Percentiles rank a stretch among this genome's conserved stretches.
Conservation (phyloP, 352 stramenopile species). For the Thalassiosira exigua region DNA sequence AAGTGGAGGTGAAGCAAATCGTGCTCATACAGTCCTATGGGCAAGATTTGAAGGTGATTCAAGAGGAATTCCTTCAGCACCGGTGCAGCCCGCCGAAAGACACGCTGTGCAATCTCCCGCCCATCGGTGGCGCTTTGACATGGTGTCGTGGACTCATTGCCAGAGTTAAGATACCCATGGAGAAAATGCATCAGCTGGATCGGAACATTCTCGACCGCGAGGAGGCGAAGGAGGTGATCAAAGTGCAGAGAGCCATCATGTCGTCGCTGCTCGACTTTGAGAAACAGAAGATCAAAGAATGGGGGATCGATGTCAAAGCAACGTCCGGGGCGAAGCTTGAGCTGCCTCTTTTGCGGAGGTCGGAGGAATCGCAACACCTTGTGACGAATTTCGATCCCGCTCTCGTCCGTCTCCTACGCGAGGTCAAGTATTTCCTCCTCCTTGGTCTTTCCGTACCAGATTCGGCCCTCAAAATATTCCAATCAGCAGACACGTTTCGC, state of each 20-base stretch:
- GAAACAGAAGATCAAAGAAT: constrained; percentile 96
- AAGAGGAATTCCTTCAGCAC: constrained; percentile 95
- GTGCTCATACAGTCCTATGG: constrained; percentile 95
- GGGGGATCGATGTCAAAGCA: constrained; percentile 93
- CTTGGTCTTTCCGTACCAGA: constrained; percentile 94
- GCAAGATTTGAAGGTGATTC: constrained; percentile 95
- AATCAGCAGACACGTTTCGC: constrained; percentile 93
- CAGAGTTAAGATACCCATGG: constrained; percentile 96
- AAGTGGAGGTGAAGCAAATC: constrained; percentile 98
- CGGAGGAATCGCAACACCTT: constrained; percentile 90
- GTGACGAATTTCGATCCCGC: constrained; percentile 97
- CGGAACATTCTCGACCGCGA: constrained; percentile 96
- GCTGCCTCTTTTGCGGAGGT: constrained; percentile 91
- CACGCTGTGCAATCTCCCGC: constrained; percentile 92
- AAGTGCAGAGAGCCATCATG: constrained; percentile 95
- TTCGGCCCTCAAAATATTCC: constrained; percentile 94
- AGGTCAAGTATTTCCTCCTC: constrained; percentile 98
- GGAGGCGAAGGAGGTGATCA: constrained; percentile 98
- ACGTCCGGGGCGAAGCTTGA: constrained; percentile 95
- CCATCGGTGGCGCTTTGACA: constrained; percentile 92
- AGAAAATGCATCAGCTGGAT: constrained; percentile 95
- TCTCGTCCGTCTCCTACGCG: constrained; percentile 94
- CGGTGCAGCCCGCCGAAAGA: constrained; percentile 91
- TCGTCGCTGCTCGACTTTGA: constrained; percentile 96
- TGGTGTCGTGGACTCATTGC: constrained; percentile 96